Evolutionary conservation across 2,329 filamentous ascomycete genomes (phyloP), one percentile per base, ranked within the genome.

Genomic region (Aspergillus thermomutatus): DNA sequence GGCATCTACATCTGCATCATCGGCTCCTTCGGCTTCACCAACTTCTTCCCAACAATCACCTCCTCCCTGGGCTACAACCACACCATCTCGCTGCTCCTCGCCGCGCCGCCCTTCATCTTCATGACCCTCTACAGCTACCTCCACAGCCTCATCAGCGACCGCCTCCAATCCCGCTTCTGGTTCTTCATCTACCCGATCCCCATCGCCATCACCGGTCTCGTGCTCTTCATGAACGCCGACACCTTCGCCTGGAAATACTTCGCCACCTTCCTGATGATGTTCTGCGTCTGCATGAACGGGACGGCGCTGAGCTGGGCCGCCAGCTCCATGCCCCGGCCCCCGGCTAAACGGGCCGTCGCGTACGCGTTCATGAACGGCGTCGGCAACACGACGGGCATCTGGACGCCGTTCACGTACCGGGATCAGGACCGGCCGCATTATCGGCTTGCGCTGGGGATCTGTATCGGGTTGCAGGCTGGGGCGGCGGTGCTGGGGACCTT

Each of bases 31-130:
- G 78, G 77, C 3, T 79, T 80, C 61, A 77, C 80, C 56, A 79
- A 80, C 66, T 83, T 82, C 72, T 81, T 81, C 64, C 79, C 80
- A 0, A 77, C 79, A 1, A 74, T 77, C 59, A 81, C 71, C 54
- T 69, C 54, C 62, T 77, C 76, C 0, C 68, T 81, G 5, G 74
- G 73, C 41, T 77, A 75, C 59, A 69, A 58, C 61, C 64, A 76
- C 19, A 76, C 77, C 43, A 68, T 80, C 17, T 79, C 80, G 1
- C 63, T 81, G 14, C 67, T 81, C 4, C 73, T 81, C 23, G 74
- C 75, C 11, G 78, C 79, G 0, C 79, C 79, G 4, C 79, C 79
- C 0, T 82, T 80, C 65, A 61, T 80, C 45, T 79, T 82, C 61
- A 76, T 77, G 57, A 78, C 81, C 19, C 60, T 79, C 63, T 77